Conservation (phyloP, 1,284 basidiomycete genomes). For the Tilletia caries region DNA sequence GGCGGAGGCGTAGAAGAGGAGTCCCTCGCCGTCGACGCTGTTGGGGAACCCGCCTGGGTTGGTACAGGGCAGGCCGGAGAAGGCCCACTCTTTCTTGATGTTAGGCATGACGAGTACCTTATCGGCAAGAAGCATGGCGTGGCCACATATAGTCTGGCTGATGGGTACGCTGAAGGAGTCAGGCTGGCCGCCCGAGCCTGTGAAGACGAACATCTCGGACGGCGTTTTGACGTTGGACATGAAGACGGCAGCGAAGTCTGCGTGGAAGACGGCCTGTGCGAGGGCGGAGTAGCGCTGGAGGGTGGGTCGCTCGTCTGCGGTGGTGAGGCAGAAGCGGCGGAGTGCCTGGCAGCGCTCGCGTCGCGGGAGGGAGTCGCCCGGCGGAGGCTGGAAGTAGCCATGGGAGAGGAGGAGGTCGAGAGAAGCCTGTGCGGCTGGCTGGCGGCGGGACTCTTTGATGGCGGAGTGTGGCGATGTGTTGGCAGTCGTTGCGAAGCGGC, state of each 20-base stretch:
- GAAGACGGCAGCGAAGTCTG: neutral
- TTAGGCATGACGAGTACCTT: slow-evolving; percentile 32
- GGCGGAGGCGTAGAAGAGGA: slow-evolving; percentile 39
- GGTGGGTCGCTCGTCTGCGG: neutral
- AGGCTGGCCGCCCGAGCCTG: slow-evolving; percentile 23
- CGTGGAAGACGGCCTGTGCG: slow-evolving; percentile 5
- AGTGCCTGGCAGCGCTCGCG: neutral
- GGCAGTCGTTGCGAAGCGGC: too few relatives aligned
- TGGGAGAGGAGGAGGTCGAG: too few relatives aligned
- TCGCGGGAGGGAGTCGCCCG: neutral
- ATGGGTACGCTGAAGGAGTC: slow-evolving; percentile 19
- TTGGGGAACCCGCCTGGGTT: slow-evolving; percentile 23
- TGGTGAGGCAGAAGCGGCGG: neutral
- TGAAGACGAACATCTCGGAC: slow-evolving; percentile 29
- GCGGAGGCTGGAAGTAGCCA: neutral
- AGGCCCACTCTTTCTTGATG: slow-evolving; percentile 35
- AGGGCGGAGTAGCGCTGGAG: neutral
- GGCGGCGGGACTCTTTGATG: too few relatives aligned
- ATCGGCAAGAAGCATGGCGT: slow-evolving; percentile 38
- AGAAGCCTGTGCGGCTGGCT: too few relatives aligned
- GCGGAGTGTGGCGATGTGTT: too few relatives aligned
- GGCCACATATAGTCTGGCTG: slow-evolving; percentile 27
- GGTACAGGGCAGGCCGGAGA: slow-evolving; percentile 26
- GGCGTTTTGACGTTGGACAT: neutral
- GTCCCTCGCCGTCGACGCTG: slow-evolving; percentile 22